Evolutionary conservation across 768 basidiomycete genomes (phyloP).

Genomic region (Panaeolus papilionaceus): DNA sequence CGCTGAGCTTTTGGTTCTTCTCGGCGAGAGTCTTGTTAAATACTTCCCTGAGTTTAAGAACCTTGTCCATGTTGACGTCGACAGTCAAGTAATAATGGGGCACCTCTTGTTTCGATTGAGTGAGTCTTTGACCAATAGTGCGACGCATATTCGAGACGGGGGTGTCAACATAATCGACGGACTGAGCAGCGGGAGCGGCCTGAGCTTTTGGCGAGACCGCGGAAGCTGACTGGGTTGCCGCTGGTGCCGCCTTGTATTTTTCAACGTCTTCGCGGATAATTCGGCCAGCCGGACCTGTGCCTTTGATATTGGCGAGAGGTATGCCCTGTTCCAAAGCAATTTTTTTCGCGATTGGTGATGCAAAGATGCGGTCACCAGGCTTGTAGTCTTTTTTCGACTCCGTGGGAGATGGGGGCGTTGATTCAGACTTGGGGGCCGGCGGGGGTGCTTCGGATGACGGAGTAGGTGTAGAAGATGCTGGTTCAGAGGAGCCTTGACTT

Average conservation of each 20-base stretch:
- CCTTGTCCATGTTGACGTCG: conserved; percentile 96
- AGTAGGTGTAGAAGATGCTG: conserved; percentile 33
- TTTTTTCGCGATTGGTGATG: conserved; percentile 95
- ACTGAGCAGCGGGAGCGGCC: conserved; percentile 54
- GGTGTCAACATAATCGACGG: conserved; percentile 82
- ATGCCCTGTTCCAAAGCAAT: conserved; percentile 95
- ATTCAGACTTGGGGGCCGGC: conserved; percentile 24
- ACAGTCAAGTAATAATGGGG: conserved; percentile 98
- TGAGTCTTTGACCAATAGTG: conserved; percentile 87
- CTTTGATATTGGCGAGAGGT: conserved; percentile 88
- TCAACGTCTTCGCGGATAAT: conserved; percentile 96
- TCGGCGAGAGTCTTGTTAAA: conserved; percentile 91
- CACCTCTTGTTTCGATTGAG: conserved; percentile 92
- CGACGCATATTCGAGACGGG: conserved; percentile 96
- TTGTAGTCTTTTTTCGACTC: conserved; percentile 62
- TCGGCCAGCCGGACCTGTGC: conserved; percentile 91
- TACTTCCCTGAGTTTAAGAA: conserved; percentile 90
- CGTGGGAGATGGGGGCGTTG: conserved; percentile 28
- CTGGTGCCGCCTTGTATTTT: conserved; percentile 70
- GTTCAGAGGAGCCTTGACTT: conserved; percentile 37
- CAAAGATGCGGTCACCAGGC: conserved; percentile 86
- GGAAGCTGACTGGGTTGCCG: conserved; percentile 48
- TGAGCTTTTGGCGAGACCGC: conserved; percentile 43
- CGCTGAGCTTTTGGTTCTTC: conserved; percentile 96
- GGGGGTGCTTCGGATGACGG: conserved; percentile 37